Base-by-base conservation (phyloP, 2,329 filamentous ascomycete genomes). In the Stemphylium beticola region DNA sequence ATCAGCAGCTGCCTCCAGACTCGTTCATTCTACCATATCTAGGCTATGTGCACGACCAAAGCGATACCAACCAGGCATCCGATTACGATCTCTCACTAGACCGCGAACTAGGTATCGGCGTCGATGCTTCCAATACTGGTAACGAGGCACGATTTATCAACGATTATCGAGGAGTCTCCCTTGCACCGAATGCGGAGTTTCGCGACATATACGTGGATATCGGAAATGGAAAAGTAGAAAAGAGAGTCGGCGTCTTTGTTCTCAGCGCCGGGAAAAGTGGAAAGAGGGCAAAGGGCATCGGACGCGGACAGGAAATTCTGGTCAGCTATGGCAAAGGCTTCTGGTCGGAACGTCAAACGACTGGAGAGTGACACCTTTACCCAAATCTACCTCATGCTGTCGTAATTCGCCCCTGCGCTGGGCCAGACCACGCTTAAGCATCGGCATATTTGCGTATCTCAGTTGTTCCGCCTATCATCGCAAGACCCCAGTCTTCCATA, bases 261-360 rank as follows among this genome's bases (percentile, higher is more conserved):
- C 65, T 83, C 40, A 74, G 72, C 22, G 75, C 75, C 11, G 80
- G 81, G 7, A 83, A 81, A 66, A 79, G 76, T 49, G 79, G 78
- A 15, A 79, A 79, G 60, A 73, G 76, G 50, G 73, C 76, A 32
- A 75, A 74, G 18, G 81, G 81, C 1, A 79, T 84, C 38, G 66
- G 62, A 18, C 79, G 75, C 52, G 80, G 79, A 2, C 74, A 81
- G 52, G 82, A 84, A 67, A 78, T 84, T 38, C 69, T 83, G 24
- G 74, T 84, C n/a, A 81, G 76, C 60, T 84, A 84, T 62, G 82
- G 81, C 26, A 82, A 83, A 62, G 79, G 78, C 0, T 82, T 81
- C 51, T 82, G 79, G 79, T 73, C 68, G 52, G 74, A 76, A 60
- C 72, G 76, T 29, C 57, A 65, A 29, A 31, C 40, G 15, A 17